Evolutionary conservation across 1,284 basidiomycete genomes (phyloP), one percentile per base, ranked within the genome.

Genomic region (Ceratobasidium theobromae): DNA sequence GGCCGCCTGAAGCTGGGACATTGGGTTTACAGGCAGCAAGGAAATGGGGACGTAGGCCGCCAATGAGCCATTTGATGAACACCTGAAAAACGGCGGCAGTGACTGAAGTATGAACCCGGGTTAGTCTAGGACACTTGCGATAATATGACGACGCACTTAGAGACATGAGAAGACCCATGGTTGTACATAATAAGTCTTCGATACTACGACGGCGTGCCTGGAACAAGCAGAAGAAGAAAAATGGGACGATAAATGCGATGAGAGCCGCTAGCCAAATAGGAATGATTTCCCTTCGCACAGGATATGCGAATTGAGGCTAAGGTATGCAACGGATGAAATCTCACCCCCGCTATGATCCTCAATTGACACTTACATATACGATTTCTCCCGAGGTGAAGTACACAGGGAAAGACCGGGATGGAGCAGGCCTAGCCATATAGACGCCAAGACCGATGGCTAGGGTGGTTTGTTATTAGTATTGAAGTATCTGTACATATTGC

Each of bases 61-160:
- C 82, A 69, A 83, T 83, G 52, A 83, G 75, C 79, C 79, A 84
- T 71, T 85, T 84, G 66, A 84, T 74, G 74, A 81, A 83, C 4
- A 84, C 82, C 72, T 84, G 77, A 70, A 80, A 79, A 14, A 75
- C 72, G 2, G 72, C 73, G 0, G 72, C 71, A 3, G 70, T 74
- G 43, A 69, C 52, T 66, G 8, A 41, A 60, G 30, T 3, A 38
- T 23, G 18, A 33, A 14, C 6, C 18, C 18, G 3, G 23, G 33
- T 62, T 25, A 62, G 58, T 40, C 16, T 32, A 38, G 46, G 6
- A 28, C 11, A 4, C 12, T 16, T 25, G 1, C 16, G 14, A 9
- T 11, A 52, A 35, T 4, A n/a, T 1, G 23, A 53, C 64, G 35
- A 70, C 71, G 52, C 49, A 73, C 71, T 79, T 11, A 82, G 73